Conservation (phyloP, 257 asterid species). For the Capsicum chinense region DNA sequence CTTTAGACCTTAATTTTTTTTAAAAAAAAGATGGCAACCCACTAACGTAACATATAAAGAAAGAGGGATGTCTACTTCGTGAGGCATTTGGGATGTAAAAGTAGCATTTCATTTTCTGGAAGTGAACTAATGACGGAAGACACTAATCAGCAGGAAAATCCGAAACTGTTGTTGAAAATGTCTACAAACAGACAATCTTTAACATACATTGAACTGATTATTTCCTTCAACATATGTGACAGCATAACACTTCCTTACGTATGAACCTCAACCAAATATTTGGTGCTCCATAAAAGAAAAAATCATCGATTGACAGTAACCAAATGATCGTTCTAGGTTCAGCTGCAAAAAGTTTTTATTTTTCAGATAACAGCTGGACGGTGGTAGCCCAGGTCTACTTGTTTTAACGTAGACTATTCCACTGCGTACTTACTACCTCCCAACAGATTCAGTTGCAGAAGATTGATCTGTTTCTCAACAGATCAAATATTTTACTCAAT, state of each 20-base stretch:
- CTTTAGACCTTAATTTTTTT: not conserved
- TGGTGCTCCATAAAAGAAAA: not conserved
- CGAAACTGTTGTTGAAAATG: not conserved
- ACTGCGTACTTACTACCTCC: not conserved
- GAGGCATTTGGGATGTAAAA: constrained; percentile 13
- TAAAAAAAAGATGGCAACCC: not conserved
- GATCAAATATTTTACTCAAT: not conserved
- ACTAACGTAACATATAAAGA: not conserved
- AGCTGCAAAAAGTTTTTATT: not conserved
- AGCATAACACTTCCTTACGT: not conserved
- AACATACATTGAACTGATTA: not conserved
- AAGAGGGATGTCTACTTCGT: not conserved
- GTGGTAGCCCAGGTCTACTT: not conserved
- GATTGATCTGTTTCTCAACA: constrained; percentile 17
- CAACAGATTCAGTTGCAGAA: not conserved
- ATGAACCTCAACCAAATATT: constrained; percentile 1
- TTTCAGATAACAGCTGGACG: not conserved
- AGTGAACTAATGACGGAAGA: constrained; percentile 3
- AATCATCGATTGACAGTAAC: constrained; percentile 10
- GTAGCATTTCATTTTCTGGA: not conserved
- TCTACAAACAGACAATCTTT: not conserved
- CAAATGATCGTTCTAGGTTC: not conserved
- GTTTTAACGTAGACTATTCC: not conserved
- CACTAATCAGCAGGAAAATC: not conserved
- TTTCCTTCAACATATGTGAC: constrained; percentile 10